Conservation (phyloP, 805 yeast genomes). For the Maudiozyma turicensis region DNA sequence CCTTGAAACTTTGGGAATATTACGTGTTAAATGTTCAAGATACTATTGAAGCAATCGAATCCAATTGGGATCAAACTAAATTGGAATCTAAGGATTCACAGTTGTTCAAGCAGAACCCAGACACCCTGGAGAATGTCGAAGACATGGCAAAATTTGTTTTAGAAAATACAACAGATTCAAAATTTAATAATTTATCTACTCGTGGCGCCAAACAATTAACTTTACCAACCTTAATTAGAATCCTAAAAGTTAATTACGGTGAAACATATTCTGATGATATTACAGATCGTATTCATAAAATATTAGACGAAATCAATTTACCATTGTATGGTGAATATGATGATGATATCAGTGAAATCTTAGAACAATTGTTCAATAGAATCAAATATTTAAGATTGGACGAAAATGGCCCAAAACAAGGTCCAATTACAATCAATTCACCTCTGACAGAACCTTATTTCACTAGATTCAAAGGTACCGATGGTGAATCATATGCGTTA, state of each 20-base stretch:
- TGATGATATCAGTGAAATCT: slow-evolving; percentile 54
- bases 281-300: slow-evolving; percentile 29
- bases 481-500: slow-evolving; percentile 56
- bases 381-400: slow-evolving; percentile 70
- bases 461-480: slow-evolving; percentile 48
- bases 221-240: slow-evolving; percentile 39
- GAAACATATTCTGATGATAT: slow-evolving; percentile 27
- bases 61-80: slow-evolving; percentile 26
- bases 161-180: slow-evolving; percentile 30
- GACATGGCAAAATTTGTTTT: slow-evolving; percentile 42
- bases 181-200: slow-evolving; percentile 35
- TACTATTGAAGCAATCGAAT: slow-evolving; percentile 33
- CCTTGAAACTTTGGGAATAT: slow-evolving; percentile 75
- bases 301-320: slow-evolving; percentile 70
- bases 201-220: slow-evolving; percentile 51
- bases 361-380: slow-evolving; percentile 64
- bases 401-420: slow-evolving; percentile 70
- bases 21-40: slow-evolving; percentile 57
- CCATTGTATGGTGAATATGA: slow-evolving; percentile 68
- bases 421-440: slow-evolving; percentile 43
- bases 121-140: slow-evolving; percentile 30
- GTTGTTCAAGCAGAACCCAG: slow-evolving; percentile 4
- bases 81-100: slow-evolving; percentile 7
- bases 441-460: slow-evolving; percentile 86
- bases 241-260: slow-evolving; percentile 36